Conservation (phyloP, 1,284 basidiomycete species). For the Boletus holoroseus region DNA sequence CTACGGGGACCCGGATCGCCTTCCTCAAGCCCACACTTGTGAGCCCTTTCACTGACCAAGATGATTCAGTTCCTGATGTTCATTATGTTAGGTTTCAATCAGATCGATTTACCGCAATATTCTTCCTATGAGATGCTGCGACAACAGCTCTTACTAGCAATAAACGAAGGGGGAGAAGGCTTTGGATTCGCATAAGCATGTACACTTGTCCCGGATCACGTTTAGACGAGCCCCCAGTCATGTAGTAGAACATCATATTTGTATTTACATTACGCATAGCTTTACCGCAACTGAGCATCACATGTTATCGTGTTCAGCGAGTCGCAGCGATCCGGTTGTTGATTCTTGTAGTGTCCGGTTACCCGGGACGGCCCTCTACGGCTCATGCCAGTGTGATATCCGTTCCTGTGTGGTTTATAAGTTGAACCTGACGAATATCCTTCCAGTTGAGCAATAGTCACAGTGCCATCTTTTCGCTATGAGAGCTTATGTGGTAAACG, state of each 20-base stretch:
- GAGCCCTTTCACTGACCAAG: conserved; percentile 26
- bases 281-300: conserved; percentile 7
- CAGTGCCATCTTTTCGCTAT: conserved; percentile 40
- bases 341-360: neutral
- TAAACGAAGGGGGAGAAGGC: conserved; percentile 89
- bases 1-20: conserved; percentile 78
- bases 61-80: conserved; percentile 11
- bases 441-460: neutral
- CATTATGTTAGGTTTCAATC: conserved; percentile 61
- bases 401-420: neutral
- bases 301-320: neutral
- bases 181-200: conserved; percentile 71
- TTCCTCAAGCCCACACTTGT: conserved; percentile 92
- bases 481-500: conserved; percentile 73
- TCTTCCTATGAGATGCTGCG: conserved; percentile 92
- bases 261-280: conserved; percentile 34
- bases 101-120: conserved; percentile 87
- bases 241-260: conserved; percentile 34
- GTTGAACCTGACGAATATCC: neutral
- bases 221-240: conserved; percentile 16
- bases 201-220: conserved; percentile 3
- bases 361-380: neutral
- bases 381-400: neutral
- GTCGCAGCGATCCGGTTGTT: neutral
- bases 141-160: conserved; percentile 80